A percentile compares a stretch with the other conserved stretches of the same genome.
Conservation (phyloP, 768 basidiomycete genomes). For the Postia placenta region DNA sequence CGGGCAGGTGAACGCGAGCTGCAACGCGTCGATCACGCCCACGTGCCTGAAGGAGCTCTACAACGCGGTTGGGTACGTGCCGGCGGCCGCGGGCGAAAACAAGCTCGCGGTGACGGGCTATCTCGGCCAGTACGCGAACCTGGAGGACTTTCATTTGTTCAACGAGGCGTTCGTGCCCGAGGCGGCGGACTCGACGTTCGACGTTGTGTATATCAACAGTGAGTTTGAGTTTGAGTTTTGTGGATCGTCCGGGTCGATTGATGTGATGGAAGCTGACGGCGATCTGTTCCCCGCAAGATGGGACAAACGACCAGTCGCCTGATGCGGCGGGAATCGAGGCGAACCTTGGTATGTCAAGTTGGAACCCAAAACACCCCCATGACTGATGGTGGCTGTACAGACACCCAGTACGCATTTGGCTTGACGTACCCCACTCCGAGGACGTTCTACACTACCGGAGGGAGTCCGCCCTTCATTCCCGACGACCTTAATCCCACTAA, state of each 20-base stretch:
- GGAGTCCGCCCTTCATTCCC: constrained; percentile 52
- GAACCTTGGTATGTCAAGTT: not conserved
- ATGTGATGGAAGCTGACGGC: no score
- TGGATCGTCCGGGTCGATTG: no score
- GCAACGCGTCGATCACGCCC: constrained; percentile 30
- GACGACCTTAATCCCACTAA: constrained; percentile 34
- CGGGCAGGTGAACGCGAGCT: constrained; percentile 30
- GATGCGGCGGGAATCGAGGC: constrained; percentile 38
- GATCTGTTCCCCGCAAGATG: no score
- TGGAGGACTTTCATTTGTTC: constrained; percentile 47
- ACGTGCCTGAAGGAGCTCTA: constrained; percentile 29
- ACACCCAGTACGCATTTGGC: constrained; percentile 64
- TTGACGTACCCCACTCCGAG: constrained; percentile 54
- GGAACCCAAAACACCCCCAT: no score
- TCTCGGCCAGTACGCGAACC: constrained; percentile 50
- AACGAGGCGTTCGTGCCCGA: constrained; percentile 25
- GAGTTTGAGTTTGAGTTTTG: not conserved
- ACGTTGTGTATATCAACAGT: constrained; percentile 53
- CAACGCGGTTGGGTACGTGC: constrained; percentile 26
- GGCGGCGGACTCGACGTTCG: constrained; percentile 39
- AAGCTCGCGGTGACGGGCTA: constrained; percentile 40
- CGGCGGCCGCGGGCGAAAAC: constrained; percentile 20
- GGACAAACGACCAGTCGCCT: constrained; percentile 50
- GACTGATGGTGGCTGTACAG: no score
- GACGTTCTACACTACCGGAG: constrained; percentile 58